phyloP scores from a whole-genome alignment of 164 flowering plant genomes.

The Umbilicus rupestris region DNA sequence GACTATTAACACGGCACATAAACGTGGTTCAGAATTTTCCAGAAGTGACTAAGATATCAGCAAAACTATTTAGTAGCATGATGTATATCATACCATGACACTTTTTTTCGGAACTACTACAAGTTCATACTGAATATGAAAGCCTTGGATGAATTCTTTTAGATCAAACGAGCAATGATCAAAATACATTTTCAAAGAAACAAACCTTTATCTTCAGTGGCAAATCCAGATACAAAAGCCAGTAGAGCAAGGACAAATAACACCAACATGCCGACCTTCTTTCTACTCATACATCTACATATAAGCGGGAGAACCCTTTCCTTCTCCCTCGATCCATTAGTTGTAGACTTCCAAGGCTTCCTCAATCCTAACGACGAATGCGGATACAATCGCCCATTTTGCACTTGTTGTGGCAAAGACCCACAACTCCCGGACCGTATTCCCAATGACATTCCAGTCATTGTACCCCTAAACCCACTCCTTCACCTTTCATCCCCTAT shows the following conservation, averaged over 20 bases:
- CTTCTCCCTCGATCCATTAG: slow-evolving; percentile 44
- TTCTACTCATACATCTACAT: slow-evolving; percentile 37
- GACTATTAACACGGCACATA: too few relatives aligned
- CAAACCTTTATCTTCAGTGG: slow-evolving; percentile 37
- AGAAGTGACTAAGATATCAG: too few relatives aligned
- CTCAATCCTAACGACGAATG: slow-evolving; percentile 24
- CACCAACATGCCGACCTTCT: slow-evolving; percentile 53
- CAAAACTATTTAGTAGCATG: too few relatives aligned
- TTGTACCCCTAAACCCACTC: slow-evolving; percentile 35
- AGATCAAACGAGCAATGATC: neutral
- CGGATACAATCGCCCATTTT: slow-evolving; percentile 22
- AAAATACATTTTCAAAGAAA: neutral
- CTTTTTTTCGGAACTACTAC: too few relatives aligned
- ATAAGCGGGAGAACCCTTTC: slow-evolving; percentile 35
- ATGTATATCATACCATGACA: too few relatives aligned
- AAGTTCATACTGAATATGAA: too few relatives aligned
- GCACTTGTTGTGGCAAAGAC: slow-evolving; percentile 41
- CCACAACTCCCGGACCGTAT: slow-evolving; percentile 66
- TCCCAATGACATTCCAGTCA: slow-evolving; percentile 87
- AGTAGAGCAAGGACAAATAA: slow-evolving; percentile 28
- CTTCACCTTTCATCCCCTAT: slow-evolving; percentile 39
- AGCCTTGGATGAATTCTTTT: too few relatives aligned
- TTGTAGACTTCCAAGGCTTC: slow-evolving; percentile 38
- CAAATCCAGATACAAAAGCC: slow-evolving; percentile 30
- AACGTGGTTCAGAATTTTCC: too few relatives aligned